These are phyloP conservation scores for Clarireedia hainanense DNA, from an alignment of 2,329 filamentous ascomycete species.

Conservation along the genomic window DNA sequence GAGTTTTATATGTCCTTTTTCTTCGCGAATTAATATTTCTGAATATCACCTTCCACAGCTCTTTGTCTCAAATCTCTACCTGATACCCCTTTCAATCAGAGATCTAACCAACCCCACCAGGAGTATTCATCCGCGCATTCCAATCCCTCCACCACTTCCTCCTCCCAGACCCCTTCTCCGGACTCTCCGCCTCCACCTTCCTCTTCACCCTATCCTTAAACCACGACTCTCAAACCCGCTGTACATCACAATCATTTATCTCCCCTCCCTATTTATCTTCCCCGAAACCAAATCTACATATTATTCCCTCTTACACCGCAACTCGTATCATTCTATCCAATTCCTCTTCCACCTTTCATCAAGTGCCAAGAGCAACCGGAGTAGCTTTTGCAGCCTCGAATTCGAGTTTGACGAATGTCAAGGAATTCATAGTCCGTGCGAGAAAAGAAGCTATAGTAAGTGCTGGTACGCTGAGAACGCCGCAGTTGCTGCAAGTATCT, in stretches of 20 bases:
- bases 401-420: neutral
- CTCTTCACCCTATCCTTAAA: neutral
- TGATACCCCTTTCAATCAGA: neutral
- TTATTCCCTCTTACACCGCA: neutral
- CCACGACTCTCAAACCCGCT: neutral
- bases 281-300: neutral
- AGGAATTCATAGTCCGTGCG: conserved; percentile 13
- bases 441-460: conserved; percentile 40
- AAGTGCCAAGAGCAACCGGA: neutral
- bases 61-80: conserved; percentile 31
- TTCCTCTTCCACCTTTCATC: neutral
- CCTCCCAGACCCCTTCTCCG: conserved; percentile 25
- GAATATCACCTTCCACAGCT: conserved; percentile 31
- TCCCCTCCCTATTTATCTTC: neutral
- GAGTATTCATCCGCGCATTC: conserved; percentile 32
- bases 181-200: neutral
- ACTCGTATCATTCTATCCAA: neutral
- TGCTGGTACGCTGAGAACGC: conserved; percentile 42
- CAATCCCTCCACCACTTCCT: conserved; percentile 32
- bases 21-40: conserved; percentile 25
- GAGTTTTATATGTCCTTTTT: neutral
- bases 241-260: conserved; percentile 1
- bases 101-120: conserved; percentile 19
- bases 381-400: neutral
- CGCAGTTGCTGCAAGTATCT: conserved; percentile 43